These are phyloP conservation scores for Dendrocalamus latiflorus DNA, from an alignment of 202 grass and related monocot genomes.

Conservation along the genomic window DNA sequence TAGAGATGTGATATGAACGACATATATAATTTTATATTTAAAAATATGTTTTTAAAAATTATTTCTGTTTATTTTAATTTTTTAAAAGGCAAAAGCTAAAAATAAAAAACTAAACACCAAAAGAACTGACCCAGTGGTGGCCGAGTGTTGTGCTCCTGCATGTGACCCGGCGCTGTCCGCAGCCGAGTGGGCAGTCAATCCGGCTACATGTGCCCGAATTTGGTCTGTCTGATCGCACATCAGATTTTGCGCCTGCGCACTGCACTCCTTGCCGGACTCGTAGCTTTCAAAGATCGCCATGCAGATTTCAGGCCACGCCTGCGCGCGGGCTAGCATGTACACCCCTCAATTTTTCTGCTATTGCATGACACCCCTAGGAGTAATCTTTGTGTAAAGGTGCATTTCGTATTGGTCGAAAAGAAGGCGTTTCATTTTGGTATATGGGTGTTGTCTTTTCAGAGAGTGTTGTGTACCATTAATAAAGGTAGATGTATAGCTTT, in stretches of 20 bases:
- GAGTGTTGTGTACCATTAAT: too few species aligned
- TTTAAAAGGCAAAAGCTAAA: too few species aligned
- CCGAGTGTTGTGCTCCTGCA: background rate
- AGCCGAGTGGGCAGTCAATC: background rate
- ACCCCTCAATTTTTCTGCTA: background rate
- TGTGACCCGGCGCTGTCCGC: conserved; percentile 29
- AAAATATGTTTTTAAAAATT: too few species aligned
- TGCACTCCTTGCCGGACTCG: background rate
- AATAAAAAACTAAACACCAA: too few species aligned
- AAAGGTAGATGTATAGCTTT: too few species aligned
- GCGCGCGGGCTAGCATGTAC: background rate
- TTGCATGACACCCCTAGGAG: background rate
- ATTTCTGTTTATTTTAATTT: too few species aligned
- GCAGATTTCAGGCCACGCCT: conserved; percentile 9
- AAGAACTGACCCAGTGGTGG: too few species aligned
- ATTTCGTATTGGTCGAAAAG: background rate
- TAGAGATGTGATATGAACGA: too few species aligned
- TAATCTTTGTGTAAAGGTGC: background rate
- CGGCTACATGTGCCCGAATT: conserved; percentile 29
- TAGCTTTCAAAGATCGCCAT: conserved; percentile 16
- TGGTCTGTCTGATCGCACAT: background rate
- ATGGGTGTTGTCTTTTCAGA: too few species aligned
- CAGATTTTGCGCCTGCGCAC: background rate
- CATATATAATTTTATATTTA: too few species aligned
- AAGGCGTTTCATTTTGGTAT: background rate